phyloP scores from a whole-genome alignment of 441 rosid species.

The Pelargonium cotyledonis region DNA sequence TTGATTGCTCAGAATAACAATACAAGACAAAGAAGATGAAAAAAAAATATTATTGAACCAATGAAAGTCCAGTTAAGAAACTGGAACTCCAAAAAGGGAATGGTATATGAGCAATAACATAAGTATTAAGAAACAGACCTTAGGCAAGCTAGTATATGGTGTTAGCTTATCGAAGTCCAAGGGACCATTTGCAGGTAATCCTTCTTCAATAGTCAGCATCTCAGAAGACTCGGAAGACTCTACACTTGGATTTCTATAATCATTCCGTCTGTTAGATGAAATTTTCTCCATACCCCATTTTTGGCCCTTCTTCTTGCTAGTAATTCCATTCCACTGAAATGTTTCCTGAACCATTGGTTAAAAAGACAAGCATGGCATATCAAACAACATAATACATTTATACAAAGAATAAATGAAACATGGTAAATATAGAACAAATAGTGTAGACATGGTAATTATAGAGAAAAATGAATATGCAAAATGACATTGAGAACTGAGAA shows the following conservation, averaged over 20 bases:
- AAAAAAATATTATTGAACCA: conserved; percentile 5
- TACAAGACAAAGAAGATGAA: background rate
- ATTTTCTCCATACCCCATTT: conserved; percentile 80
- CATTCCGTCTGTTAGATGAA: conserved; percentile 38
- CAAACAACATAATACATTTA: too few relatives aligned
- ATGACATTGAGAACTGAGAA: too few relatives aligned
- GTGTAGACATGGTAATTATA: too few relatives aligned
- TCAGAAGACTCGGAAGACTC: conserved; percentile 31
- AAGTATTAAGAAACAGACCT: conserved; percentile 42
- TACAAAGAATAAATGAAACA: too few relatives aligned
- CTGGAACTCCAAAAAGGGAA: background rate
- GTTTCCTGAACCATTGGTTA: conserved; percentile 35
- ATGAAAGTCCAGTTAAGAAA: background rate
- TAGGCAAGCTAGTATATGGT: conserved; percentile 53
- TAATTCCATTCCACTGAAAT: conserved; percentile 78
- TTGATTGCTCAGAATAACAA: conserved; percentile 5
- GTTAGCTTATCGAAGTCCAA: conserved; percentile 56
- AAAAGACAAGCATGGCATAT: conserved; percentile 3
- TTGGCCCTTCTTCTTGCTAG: conserved; percentile 86
- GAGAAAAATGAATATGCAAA: too few relatives aligned
- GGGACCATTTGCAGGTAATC: conserved; percentile 25
- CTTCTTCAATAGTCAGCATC: conserved; percentile 29
- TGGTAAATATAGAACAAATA: too few relatives aligned
- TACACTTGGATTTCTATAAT: conserved; percentile 27
- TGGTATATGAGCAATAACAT: background rate